These are phyloP conservation scores for Citrus cavaleriei DNA, from an alignment of 345 rosid species.

Conservation along the genomic window DNA sequence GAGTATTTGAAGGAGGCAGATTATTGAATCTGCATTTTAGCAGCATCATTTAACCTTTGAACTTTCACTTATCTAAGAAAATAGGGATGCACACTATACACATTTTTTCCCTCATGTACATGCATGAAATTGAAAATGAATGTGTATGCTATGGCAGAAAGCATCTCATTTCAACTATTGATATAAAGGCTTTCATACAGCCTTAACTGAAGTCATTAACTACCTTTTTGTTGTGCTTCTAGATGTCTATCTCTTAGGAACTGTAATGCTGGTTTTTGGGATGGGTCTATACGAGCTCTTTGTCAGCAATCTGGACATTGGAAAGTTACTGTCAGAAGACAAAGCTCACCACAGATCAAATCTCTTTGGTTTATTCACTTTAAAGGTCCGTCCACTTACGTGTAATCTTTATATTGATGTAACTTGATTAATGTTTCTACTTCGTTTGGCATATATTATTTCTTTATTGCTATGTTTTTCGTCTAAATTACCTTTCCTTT, in stretches of 20 bases:
- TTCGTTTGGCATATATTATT: not conserved
- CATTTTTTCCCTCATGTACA: not conserved
- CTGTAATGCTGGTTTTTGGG: conserved; percentile 94
- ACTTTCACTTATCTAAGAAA: not conserved
- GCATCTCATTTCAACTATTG: not conserved
- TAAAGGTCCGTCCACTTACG: conserved; percentile 42
- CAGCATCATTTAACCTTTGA: not conserved
- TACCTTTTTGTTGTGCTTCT: conserved; percentile 14
- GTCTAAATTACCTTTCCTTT: not conserved
- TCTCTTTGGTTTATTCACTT: conserved; percentile 71
- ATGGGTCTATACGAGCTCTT: conserved; percentile 96
- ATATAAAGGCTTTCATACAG: not conserved
- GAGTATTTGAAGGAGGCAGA: not conserved
- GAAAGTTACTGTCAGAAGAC: conserved; percentile 38
- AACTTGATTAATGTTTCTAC: not conserved
- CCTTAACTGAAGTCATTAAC: conserved; percentile 5
- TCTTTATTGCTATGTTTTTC: not conserved
- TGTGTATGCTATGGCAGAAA: not conserved
- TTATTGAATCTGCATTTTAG: not conserved
- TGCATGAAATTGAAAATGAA: not conserved
- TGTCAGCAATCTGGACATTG: conserved; percentile 68
- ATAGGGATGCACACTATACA: not conserved
- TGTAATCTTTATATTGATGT: not conserved
- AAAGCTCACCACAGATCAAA: conserved; percentile 40
- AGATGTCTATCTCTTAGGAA: conserved; percentile 91